Evolutionary conservation across 2,329 filamentous ascomycete species (phyloP).

Genomic region (Cladophialophora carrionii): DNA sequence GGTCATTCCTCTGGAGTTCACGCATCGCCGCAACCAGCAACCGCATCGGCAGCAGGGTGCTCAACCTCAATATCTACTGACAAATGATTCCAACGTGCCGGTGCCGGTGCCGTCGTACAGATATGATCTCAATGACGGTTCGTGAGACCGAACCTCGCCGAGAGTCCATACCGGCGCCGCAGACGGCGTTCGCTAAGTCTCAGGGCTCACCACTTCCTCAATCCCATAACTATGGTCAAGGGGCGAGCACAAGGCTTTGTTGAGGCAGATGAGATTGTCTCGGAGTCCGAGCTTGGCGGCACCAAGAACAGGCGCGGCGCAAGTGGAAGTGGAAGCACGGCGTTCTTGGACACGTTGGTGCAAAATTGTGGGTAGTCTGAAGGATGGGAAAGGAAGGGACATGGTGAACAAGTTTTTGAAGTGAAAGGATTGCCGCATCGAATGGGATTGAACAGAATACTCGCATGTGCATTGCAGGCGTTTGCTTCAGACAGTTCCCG

Average conservation of each 20-base stretch:
- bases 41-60: background rate
- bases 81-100: slow-evolving; percentile 15
- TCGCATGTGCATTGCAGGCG: slow-evolving; percentile 4
- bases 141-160: background rate
- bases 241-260: slow-evolving; percentile 18
- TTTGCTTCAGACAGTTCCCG: background rate
- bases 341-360: slow-evolving; percentile 9
- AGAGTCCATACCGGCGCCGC: background rate
- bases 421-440: background rate
- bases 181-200: background rate
- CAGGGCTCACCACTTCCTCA: background rate
- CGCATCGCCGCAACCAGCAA: slow-evolving; percentile 5
- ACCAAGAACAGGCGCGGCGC: background rate
- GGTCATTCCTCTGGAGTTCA: slow-evolving; percentile 20
- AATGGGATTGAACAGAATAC: background rate
- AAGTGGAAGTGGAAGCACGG: background rate
- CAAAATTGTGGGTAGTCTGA: background rate
- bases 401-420: slow-evolving; percentile 18
- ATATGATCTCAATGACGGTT: background rate
- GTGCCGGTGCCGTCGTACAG: slow-evolving; percentile 14
- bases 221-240: background rate
- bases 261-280: slow-evolving; percentile 13
- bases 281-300: background rate
- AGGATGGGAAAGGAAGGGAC: slow-evolving; percentile 19
- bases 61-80: slow-evolving; percentile 4